Percentiles rank a stretch among this genome's conserved stretches.
phyloP scores from a whole-genome alignment of 805 yeast genomes.

The Suhomyces faveliae region DNA sequence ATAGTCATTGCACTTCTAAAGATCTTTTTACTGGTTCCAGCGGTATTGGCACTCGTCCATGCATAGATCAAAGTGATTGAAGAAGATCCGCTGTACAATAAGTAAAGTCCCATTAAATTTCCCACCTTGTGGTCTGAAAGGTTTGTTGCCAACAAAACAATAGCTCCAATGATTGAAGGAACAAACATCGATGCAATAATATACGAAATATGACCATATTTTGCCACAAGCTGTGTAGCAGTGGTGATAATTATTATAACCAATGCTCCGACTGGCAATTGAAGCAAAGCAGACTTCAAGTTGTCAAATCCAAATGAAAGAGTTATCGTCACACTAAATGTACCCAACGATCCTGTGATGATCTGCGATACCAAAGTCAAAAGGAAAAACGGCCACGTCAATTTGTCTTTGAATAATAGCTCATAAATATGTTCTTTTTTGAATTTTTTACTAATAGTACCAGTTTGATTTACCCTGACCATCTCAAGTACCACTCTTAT shows the following conservation, averaged over 20 bases:
- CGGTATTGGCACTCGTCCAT: slow-evolving; percentile 63
- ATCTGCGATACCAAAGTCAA: slow-evolving; percentile 48
- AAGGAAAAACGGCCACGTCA: slow-evolving; percentile 49
- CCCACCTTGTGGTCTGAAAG: slow-evolving; percentile 37
- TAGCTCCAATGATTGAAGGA: slow-evolving; percentile 36
- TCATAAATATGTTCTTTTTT: slow-evolving; percentile 47
- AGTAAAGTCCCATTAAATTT: slow-evolving; percentile 48
- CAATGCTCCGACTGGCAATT: slow-evolving; percentile 47
- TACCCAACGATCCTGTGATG: slow-evolving; percentile 51
- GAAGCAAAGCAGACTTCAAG: slow-evolving; percentile 47
- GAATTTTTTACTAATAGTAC: slow-evolving; percentile 48
- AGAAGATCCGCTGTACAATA: slow-evolving; percentile 55
- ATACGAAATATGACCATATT: slow-evolving; percentile 25
- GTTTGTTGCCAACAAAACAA: slow-evolving; percentile 38
- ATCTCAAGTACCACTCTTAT: slow-evolving; percentile 42
- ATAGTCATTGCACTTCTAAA: slow-evolving; percentile 57
- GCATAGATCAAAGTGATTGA: slow-evolving; percentile 57
- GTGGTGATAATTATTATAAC: slow-evolving; percentile 30
- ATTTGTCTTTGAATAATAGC: slow-evolving; percentile 44
- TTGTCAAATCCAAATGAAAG: slow-evolving; percentile 48
- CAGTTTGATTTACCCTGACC: slow-evolving; percentile 50
- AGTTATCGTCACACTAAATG: slow-evolving; percentile 54
- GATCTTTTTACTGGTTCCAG: slow-evolving; percentile 75
- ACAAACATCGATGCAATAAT: slow-evolving; percentile 29
- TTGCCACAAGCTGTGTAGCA: slow-evolving; percentile 31